Evolutionary conservation across 164 flowering plant genomes (phyloP), one percentile per base, ranked within the genome.

Genomic region (Echeveria elegans): DNA sequence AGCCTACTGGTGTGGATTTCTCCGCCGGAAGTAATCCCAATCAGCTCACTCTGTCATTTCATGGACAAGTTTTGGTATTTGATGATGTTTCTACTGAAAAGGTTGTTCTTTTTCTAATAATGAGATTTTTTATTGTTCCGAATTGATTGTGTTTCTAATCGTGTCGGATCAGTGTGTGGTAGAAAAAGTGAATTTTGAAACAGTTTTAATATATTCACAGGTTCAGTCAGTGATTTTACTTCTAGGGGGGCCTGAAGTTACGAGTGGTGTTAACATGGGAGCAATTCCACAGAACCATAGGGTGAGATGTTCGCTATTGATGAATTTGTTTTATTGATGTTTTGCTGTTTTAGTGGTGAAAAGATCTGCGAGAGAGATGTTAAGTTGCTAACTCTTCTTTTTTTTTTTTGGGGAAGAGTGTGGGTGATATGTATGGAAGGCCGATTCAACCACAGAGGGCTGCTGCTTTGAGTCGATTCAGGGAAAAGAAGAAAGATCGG

Each of bases 201-300:
- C n/a, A 2, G 29, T 24, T 11, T 7, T n/a, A n/a, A 56, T 56
- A 16, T 56, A 11, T 29, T 56, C 19, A 23, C 82, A 87, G 92
- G 92, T 87, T 38, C 89, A 87, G 70, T 85, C 92, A 34, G 89
- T 87, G 26, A 58, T 87, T 69, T 74, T 87, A 64, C 77, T 87
- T 38, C 71, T 85, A 71, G 92, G 92, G 18, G 92, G 92, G 30
- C 79, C 81, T 73, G 92, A 87, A 69, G 77, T 83, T 19, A 89
- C 92, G 45, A 66, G 79, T 21, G 79, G 80, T 1, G 41, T 85
- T 71, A 70, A 77, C 7, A 29, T 70, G 34, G 81, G 73, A 11
- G 34, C 73, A 30, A 45, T 66, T 31, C 72, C 81, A 71, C 76
- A 68, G 50, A 77, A 63, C 65, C 84, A 79, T 38, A 77, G 78